Conservation (phyloP, 805 yeast genomes). For the Candida boleticola region DNA sequence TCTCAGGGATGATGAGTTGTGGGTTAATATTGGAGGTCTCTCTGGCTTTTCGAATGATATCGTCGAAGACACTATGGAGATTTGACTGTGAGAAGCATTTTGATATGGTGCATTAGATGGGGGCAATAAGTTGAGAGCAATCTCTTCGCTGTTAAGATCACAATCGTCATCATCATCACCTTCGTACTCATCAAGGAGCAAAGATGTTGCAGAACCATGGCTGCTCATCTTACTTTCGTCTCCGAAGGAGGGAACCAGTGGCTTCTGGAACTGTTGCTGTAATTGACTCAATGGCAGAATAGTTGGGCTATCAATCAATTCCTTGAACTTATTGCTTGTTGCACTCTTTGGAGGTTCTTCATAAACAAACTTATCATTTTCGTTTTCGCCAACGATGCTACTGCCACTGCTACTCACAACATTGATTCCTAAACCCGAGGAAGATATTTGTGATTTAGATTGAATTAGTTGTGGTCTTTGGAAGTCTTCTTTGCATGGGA, state of each 20-base stretch:
- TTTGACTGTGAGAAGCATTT: neutral
- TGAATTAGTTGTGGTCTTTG: conserved; percentile 8
- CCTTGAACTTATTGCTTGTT: conserved; percentile 3
- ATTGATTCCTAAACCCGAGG: conserved; percentile 36
- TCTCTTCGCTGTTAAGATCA: neutral
- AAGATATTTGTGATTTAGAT: conserved; percentile 1
- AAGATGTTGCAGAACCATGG: conserved; percentile 1
- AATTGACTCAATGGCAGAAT: conserved; percentile 5
- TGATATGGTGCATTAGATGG: conserved; percentile 1
- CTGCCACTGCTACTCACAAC: conserved; percentile 10
- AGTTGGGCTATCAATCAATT: conserved; percentile 4
- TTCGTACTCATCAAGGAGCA: conserved; percentile 1
- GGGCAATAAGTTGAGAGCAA: neutral
- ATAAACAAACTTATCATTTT: neutral
- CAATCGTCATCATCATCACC: neutral
- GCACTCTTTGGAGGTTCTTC: neutral
- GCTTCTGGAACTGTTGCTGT: conserved; percentile 2
- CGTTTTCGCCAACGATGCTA: neutral
- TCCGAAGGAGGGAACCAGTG: neutral
- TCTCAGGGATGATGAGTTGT: neutral
- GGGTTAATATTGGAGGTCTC: neutral
- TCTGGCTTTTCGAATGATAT: neutral
- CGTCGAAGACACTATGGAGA: neutral
- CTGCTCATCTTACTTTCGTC: neutral
- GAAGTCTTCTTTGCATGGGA: conserved; percentile 24